phyloP scores from a whole-genome alignment of 306 rosid genomes.

The Vigna reflexopilosa region DNA sequence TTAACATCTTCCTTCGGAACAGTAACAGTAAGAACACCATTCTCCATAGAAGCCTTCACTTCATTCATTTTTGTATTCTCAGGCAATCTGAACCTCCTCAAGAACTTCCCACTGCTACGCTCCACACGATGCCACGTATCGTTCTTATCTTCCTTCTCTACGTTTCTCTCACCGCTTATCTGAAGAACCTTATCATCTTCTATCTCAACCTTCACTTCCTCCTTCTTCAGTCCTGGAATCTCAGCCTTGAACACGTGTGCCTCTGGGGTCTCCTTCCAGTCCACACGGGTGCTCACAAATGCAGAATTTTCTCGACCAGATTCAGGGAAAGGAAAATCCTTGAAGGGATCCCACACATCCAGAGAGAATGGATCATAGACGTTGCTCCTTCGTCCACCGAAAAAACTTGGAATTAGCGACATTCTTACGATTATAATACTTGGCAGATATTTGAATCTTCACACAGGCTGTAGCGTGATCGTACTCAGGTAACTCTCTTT shows the following conservation, averaged over 20 bases:
- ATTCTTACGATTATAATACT: too few species aligned
- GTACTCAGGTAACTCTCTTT: too few species aligned
- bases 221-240: constrained; percentile 49
- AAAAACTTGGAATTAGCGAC: too few species aligned
- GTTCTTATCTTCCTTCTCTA: constrained; percentile 53
- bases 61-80: constrained; percentile 42
- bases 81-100: constrained; percentile 47
- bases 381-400: too few species aligned
- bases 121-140: constrained; percentile 51
- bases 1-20: constrained; percentile 46
- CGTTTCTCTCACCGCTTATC: constrained; percentile 50
- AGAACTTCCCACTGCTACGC: constrained; percentile 51
- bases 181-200: constrained; percentile 54
- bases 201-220: constrained; percentile 50
- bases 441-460: too few species aligned
- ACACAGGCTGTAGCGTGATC: too few species aligned
- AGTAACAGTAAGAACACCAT: constrained; percentile 55
- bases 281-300: constrained; percentile 38
- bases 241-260: constrained; percentile 57
- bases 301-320: constrained; percentile 38
- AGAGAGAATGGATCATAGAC: too few species aligned
- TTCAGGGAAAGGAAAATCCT: constrained; percentile 35
- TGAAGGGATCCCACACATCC: constrained; percentile 47
- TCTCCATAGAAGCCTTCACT: constrained; percentile 52
- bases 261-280: constrained; percentile 57